These are phyloP conservation scores for Saccharomyces hybrid DNA, from an alignment of 1,139 yeast species.

Conservation along the genomic window DNA sequence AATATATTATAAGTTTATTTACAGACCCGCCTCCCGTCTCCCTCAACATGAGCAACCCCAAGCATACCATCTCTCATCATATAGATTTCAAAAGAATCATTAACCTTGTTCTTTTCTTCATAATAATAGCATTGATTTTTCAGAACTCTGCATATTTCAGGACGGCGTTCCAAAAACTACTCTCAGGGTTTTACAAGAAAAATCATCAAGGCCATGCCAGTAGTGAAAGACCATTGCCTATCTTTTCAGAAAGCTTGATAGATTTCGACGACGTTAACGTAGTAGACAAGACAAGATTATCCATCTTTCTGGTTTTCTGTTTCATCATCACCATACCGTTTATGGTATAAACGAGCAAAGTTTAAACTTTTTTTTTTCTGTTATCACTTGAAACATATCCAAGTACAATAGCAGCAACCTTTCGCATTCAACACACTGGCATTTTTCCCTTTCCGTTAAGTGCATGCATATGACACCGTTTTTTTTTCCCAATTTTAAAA, in stretches of 20 bases:
- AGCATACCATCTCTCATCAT: neutral
- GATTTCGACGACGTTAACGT: constrained; percentile 4
- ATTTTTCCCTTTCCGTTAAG: neutral
- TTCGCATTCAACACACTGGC: neutral
- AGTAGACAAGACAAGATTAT: neutral
- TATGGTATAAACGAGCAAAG: constrained; percentile 1
- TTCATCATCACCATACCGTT: constrained; percentile 5
- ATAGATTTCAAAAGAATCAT: neutral
- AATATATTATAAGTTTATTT: too few species aligned
- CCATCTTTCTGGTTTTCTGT: neutral
- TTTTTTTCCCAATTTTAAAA: neutral
- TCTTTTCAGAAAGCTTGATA: constrained; percentile 2
- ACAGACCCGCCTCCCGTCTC: neutral
- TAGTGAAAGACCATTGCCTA: neutral
- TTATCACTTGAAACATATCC: neutral
- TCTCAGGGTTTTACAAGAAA: neutral
- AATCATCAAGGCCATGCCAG: neutral
- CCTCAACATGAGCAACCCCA: neutral
- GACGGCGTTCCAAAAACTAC: neutral
- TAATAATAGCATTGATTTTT: neutral
- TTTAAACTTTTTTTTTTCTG: neutral
- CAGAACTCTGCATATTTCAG: neutral
- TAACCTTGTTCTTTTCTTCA: neutral
- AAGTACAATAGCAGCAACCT: neutral
- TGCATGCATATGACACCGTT: neutral